phyloP scores from a whole-genome alignment of 768 basidiomycete species.

The Amanita inopinata region DNA sequence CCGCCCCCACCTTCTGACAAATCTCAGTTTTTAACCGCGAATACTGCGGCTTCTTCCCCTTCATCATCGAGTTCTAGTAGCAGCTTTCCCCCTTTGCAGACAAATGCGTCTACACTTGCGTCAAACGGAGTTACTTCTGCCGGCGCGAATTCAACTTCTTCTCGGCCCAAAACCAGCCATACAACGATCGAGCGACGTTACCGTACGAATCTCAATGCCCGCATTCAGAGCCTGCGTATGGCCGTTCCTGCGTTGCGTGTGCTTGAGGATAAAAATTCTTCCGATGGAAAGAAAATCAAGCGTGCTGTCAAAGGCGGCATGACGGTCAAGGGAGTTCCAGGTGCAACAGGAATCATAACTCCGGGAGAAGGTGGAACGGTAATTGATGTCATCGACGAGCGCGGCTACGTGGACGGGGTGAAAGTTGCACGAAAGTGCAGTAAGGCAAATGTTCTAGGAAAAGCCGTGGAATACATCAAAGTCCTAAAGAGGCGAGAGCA shows the following conservation, averaged over 20 bases:
- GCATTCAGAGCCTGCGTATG: conserved; percentile 70
- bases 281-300: conserved; percentile 36
- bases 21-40: neutral
- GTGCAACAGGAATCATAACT: conserved; percentile 19
- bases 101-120: neutral
- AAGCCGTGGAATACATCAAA: conserved; percentile 86
- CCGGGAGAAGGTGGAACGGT: conserved; percentile 25
- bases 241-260: conserved; percentile 80
- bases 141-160: conserved; percentile 7
- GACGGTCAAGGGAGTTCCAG: conserved; percentile 24
- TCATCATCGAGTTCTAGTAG: conserved; percentile 1
- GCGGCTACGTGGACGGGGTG: conserved; percentile 88
- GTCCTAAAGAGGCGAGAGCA: conserved; percentile 74
- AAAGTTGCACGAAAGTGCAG: conserved; percentile 85
- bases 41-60: conserved; percentile 9
- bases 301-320: conserved; percentile 33
- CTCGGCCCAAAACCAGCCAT: conserved; percentile 76
- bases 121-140: neutral
- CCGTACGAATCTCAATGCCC: conserved; percentile 81
- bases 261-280: conserved; percentile 49
- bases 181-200: conserved; percentile 86
- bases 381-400: conserved; percentile 61
- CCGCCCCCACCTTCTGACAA: conserved; percentile 10
- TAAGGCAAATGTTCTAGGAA: conserved; percentile 85
- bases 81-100: too few relatives aligned